Percentiles rank a stretch among this genome's conserved stretches.
These are phyloP conservation scores for Stentor coeruleus DNA, from an alignment of 73 alveolate genomes.

Conservation along the genomic window DNA sequence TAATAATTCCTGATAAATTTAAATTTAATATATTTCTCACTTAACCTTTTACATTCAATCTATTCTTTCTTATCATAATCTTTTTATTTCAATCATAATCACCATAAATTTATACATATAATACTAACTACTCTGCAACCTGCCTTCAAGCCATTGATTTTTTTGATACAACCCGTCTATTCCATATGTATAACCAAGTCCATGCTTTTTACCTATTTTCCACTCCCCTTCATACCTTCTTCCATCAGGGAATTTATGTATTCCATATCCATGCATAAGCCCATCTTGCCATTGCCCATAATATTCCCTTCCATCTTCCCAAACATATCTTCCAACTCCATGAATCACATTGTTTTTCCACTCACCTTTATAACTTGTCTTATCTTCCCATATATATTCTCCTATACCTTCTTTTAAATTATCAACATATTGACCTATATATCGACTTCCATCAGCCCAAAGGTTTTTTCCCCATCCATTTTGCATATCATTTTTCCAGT, in stretches of 20 bases:
- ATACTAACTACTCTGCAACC: not conserved
- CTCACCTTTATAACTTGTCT: conserved; percentile 5
- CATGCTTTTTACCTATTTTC: conserved; percentile 34
- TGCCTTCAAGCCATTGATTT: not conserved
- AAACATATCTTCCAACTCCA: conserved; percentile 1
- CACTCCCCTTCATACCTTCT: conserved; percentile 35
- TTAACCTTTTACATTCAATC: no score
- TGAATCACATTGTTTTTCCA: not conserved
- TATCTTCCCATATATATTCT: conserved; percentile 22
- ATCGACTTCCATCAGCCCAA: conserved; percentile 11
- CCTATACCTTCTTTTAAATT: conserved; percentile 21
- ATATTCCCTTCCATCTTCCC: conserved; percentile 21
- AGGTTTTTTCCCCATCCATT: conserved; percentile 16
- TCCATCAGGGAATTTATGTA: conserved; percentile 24
- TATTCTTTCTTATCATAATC: no score
- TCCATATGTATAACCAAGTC: conserved; percentile 6
- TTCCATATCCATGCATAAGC: conserved; percentile 28
- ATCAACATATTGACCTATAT: conserved; percentile 8
- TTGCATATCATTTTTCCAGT: conserved; percentile 44
- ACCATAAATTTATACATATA: no score
- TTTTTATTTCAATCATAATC: no score
- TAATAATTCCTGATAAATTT: no score
- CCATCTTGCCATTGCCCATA: conserved; percentile 7
- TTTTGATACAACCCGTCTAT: not conserved
- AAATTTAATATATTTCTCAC: no score